Base-by-base conservation (phyloP, 2,329 filamentous ascomycete species). In the Ophiocordyceps camponoti-floridani region DNA sequence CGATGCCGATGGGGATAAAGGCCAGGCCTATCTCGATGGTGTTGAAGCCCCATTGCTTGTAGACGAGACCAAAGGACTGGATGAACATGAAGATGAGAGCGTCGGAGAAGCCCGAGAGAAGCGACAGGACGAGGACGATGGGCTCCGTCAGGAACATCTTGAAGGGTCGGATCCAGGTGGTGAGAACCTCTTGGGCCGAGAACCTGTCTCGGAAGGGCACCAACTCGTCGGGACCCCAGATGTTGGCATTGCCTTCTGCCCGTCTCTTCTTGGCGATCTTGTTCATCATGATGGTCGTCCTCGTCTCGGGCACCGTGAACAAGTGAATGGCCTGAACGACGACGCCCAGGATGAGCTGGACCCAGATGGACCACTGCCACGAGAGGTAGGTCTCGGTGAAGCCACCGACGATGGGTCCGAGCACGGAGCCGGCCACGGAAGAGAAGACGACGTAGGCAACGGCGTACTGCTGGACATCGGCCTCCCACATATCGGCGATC, bases 351-450 rank as follows among this genome's bases (percentile, higher is more conserved):
- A 88, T 86, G 49, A 89, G 72, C 60, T 88, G 83, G 47, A 89
- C 82, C 84, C 85, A 91, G 57, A 89, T 87, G 45, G 71, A 76
- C 81, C 81, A 66, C 50, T 73, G 71, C 84, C 84, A 91, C 26
- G 63, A 56, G 0, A 83, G 66, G 51, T 75, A 77, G 30, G 73
- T 60, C 57, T 87, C 74, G 16, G 80, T 74, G 54, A 87, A 87
- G 1, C 82, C 84, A 51, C 83, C 84, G n/a, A 86, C 70, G 40
- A 88, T 79, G 10, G 83, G 83, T 0, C 83, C 84, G 1, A 88
- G 67, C 9, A 86, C 75, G 0, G 82, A 85, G 12, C 83, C 84
- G 23, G 77, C 82, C 14, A 88, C 83, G 0, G 82, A 87, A 0
- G 82, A 86, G 54, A 88, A 84, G 43, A 87, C 82, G 26, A 84